Base-by-base conservation (phyloP, 805 yeast genomes). In the Candida morakotiae region DNA sequence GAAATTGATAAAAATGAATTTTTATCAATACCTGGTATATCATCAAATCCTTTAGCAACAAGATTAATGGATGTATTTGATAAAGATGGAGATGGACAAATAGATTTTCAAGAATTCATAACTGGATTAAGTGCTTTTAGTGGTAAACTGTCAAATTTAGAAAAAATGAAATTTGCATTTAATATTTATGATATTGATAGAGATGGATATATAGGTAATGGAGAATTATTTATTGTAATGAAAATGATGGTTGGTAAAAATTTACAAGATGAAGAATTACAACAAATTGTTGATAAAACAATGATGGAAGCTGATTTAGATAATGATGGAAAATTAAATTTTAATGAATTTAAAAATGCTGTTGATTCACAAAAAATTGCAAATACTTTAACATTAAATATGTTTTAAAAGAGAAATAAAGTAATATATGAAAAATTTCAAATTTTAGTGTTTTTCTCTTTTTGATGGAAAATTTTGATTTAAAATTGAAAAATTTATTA, bases 231-330 rank as follows among this genome's bases (percentile, higher is more conserved):
- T 52, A 71, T 91, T 28, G 98, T 93, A 28, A 69, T 93, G 64
- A 86, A 93, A 61, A 85, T 87, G 77, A 93, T 93, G 98, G 98
- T 94, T 19, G 98, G 98, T 1, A 82, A 79, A 48, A 88, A 93
- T 53, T 64, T 94, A 40, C 83, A 79, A 44, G 95, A 86, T 41
- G 79, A 77, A 19, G 96, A 93, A 52, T 71, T 93, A 39, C 99
- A 93, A 58, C 98, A 94, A 60, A 77, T 93, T 37, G 97, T 91
- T n/a, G 98, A 93, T 58, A 81, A 94, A 60, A 88, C 98, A 0
- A 88, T 94, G 46, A 78, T 87, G 79, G 97, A 91, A 57, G 89
- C 87, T 35, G 98, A 89, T 53, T 51, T 58, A 20, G 96, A 89
- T 50, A 89, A 91, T 2, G 96, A 88, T 53, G 95, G 96, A 1